Evolutionary conservation across 257 asterid species (phyloP).

Genomic region (Cynanchum wilfordii): DNA sequence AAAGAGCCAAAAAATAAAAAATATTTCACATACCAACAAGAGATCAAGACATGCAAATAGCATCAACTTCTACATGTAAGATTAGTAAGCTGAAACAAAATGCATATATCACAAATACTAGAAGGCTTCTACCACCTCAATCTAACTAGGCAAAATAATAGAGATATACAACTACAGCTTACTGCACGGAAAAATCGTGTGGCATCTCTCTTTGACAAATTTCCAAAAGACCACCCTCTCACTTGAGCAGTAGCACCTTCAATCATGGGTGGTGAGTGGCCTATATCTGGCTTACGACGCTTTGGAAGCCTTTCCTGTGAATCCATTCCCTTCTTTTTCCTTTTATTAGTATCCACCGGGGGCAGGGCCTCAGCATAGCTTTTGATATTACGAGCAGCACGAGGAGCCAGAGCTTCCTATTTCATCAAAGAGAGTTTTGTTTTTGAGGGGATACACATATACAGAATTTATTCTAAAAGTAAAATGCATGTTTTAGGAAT

Average conservation of each 20-base stretch:
- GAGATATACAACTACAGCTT: constrained; percentile 20
- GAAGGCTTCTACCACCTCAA: not conserved
- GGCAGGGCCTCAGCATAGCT: constrained; percentile 89
- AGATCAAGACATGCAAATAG: not conserved
- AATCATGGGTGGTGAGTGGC: constrained; percentile 61
- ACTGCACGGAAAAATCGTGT: constrained; percentile 92
- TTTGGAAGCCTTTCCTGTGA: constrained; percentile 71
- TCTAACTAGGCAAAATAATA: not conserved
- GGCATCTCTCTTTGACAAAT: constrained; percentile 93
- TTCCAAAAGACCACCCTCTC: constrained; percentile 95
- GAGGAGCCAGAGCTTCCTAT: constrained; percentile 93
- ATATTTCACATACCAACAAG: not conserved
- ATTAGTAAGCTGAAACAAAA: not conserved
- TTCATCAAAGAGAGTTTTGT: constrained; percentile 10
- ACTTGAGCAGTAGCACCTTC: constrained; percentile 98
- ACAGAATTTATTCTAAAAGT: not conserved
- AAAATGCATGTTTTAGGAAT: constrained; percentile 14
- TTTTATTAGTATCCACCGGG: constrained; percentile 54
- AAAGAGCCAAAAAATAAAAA: not conserved
- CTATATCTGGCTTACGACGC: constrained; percentile 78
- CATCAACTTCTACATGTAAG: not conserved
- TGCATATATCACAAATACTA: not conserved
- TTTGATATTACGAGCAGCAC: constrained; percentile 90
- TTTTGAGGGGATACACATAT: not conserved
- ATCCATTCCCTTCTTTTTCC: constrained; percentile 80